A percentile compares a stretch with the other conserved stretches of the same genome.
Evolutionary conservation across 148 eudicot species (phyloP).

Genomic region (Vaccinium myrtillus): DNA sequence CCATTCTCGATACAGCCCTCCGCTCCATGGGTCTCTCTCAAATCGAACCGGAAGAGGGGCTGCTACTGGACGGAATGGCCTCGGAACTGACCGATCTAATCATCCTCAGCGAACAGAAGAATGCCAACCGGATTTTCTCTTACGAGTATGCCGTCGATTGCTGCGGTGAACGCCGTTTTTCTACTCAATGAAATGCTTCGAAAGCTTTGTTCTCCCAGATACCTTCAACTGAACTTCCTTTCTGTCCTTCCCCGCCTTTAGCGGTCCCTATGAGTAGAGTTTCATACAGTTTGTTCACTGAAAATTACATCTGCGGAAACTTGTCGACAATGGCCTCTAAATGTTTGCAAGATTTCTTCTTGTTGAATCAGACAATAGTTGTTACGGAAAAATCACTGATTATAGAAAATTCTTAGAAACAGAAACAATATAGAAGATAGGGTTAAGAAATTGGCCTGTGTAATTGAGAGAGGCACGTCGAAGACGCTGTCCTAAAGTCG

Average conservation of each 20-base stretch:
- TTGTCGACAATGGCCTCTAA: neutral
- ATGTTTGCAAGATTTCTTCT: neutral
- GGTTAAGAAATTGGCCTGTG: too few species aligned
- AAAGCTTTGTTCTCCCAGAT: too few species aligned
- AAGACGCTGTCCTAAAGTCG: too few species aligned
- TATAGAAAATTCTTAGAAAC: too few species aligned
- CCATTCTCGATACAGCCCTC: conserved; percentile 30
- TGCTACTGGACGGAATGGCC: conserved; percentile 26
- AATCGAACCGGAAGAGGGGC: conserved; percentile 10
- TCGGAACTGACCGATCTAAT: conserved; percentile 37
- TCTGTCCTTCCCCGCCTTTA: too few species aligned
- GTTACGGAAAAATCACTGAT: too few species aligned
- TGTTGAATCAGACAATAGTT: neutral
- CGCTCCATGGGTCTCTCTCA: conserved; percentile 19
- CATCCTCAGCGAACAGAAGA: conserved; percentile 49
- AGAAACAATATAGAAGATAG: too few species aligned
- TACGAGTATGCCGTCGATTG: conserved; percentile 14
- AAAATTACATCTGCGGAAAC: neutral
- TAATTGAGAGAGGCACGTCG: too few species aligned
- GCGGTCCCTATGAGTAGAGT: neutral
- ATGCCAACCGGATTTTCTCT: conserved; percentile 39
- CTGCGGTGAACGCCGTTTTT: neutral
- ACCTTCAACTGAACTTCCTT: too few species aligned
- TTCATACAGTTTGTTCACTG: neutral
- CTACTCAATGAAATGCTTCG: neutral